Evolutionary conservation across 2,329 filamentous ascomycete genomes (phyloP), one percentile per base, ranked within the genome.

Genomic region (Diplocarpon rosae): DNA sequence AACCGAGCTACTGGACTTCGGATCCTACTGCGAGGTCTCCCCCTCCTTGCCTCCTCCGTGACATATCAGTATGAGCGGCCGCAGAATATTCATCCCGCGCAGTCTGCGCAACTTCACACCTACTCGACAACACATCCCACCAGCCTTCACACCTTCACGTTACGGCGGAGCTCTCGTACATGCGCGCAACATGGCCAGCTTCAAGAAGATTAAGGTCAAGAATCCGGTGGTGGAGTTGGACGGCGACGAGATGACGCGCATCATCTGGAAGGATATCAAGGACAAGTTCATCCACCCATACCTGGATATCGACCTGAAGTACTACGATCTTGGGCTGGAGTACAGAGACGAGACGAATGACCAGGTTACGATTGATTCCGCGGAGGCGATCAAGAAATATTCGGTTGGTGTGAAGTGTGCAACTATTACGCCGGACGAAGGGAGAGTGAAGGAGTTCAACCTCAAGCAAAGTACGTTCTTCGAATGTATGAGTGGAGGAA

Each of bases 201-300:
- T 73, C 58, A 72, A 76, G 62, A 98, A 96, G 83, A 96, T 96
- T 77, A 92, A 94, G 78, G 92, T 98, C 73, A 89, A 94, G 80
- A 96, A 95, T 70, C 92, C 92, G 55, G 82, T 98, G 65, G 92
- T 98, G 66, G 92, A 96, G 73, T 78, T 96, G 61, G 90, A 96
- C 66, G 90, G 90, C 62, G 79, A 83, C 60, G 79, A 88, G 81
- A 96, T 96, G 92, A 98, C 92, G 59, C 78, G 92, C 61, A 89
- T 98, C 66, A 98, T 98, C 73, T 98, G 92, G 92, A 75, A 95
- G 73, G 81, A 85, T 67, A 98, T 98, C 78, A 95, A 95, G 78
- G 85, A 96, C 71, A 95, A 93, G 76, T 90, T 95, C 73, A 95
- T 95, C 69, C 75, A 83, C 70, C 89, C 89, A 45, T 95, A 92